Conservation (phyloP, 768 basidiomycete genomes). For the Lactarius psammicola region DNA sequence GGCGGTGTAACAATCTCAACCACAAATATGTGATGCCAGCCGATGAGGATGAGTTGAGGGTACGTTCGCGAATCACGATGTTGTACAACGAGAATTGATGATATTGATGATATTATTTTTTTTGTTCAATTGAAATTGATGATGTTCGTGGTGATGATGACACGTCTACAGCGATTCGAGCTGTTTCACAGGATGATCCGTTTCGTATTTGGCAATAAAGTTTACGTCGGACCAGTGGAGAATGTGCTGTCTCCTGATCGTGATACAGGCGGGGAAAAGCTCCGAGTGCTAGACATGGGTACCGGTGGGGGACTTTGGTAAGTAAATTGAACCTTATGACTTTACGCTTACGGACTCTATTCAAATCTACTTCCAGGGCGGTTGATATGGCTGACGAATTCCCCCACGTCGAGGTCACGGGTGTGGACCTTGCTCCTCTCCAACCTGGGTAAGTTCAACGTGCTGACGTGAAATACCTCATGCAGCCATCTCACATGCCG, state of each 20-base stretch:
- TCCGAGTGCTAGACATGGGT: constrained; percentile 61
- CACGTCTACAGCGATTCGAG: constrained; percentile 52
- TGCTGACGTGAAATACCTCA: constrained; percentile 4
- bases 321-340: constrained; percentile 24
- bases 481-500: constrained; percentile 10
- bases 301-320: constrained; percentile 67
- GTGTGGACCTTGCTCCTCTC: constrained; percentile 69
- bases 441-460: constrained; percentile 55
- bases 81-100: not conserved
- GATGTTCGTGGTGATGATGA: constrained; percentile 2
- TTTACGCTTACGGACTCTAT: not conserved
- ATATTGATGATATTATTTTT: too few relatives aligned
- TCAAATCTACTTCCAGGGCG: constrained; percentile 45
- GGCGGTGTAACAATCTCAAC: constrained; percentile 56
- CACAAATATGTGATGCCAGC: constrained; percentile 60
- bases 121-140: not conserved
- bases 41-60: constrained; percentile 58
- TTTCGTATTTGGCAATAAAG: constrained; percentile 61
- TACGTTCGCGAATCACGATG: constrained; percentile 40
- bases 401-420: constrained; percentile 61
- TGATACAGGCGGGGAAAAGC: constrained; percentile 30
- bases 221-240: constrained; percentile 64
- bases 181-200: constrained; percentile 64
- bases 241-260: constrained; percentile 47
- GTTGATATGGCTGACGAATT: constrained; percentile 75